A percentile compares a stretch with the other conserved stretches of the same genome.
Conservation (phyloP, 2,329 filamentous ascomycete species). For the Pyrenophora graminea region DNA sequence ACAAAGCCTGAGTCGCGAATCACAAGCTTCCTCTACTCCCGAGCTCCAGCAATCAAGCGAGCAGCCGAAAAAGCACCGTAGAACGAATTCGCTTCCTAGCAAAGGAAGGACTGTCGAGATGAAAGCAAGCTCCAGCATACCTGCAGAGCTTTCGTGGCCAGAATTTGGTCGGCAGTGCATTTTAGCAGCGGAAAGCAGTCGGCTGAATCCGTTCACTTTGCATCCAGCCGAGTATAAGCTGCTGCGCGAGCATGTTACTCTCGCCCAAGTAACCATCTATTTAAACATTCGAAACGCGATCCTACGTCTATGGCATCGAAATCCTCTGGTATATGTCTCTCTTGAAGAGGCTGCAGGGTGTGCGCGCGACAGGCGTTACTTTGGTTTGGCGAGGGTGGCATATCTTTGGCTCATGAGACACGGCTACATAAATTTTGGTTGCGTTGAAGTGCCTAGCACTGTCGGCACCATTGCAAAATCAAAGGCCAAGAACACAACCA, state of each 20-base stretch:
- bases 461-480: slow-evolving; percentile 41
- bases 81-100: slow-evolving; percentile 21
- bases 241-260: slow-evolving; percentile 79
- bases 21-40: slow-evolving; percentile 40
- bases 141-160: slow-evolving; percentile 68
- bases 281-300: slow-evolving; percentile 96
- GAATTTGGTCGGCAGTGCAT: slow-evolving; percentile 93
- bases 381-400: slow-evolving; percentile 82
- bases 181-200: slow-evolving; percentile 82
- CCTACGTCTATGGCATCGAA: slow-evolving; percentile 83
- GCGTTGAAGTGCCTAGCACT: slow-evolving; percentile 69
- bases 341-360: slow-evolving; percentile 88
- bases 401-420: slow-evolving; percentile 90
- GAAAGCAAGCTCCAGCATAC: slow-evolving; percentile 79
- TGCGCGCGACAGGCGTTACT: slow-evolving; percentile 84
- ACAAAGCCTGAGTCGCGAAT: slow-evolving; percentile 25
- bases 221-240: slow-evolving; percentile 83
- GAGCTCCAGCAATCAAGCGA: slow-evolving; percentile 35
- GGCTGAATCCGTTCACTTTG: slow-evolving; percentile 85
- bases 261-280: slow-evolving; percentile 90
- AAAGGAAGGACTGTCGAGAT: slow-evolving; percentile 34
- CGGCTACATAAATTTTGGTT: slow-evolving; percentile 97
- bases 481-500: slow-evolving; percentile 53
- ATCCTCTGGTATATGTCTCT: slow-evolving; percentile 80
- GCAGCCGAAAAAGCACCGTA: slow-evolving; percentile 21